Evolutionary conservation across 257 asterid species (phyloP).

Genomic region (Oldenlandia corymbosa): DNA sequence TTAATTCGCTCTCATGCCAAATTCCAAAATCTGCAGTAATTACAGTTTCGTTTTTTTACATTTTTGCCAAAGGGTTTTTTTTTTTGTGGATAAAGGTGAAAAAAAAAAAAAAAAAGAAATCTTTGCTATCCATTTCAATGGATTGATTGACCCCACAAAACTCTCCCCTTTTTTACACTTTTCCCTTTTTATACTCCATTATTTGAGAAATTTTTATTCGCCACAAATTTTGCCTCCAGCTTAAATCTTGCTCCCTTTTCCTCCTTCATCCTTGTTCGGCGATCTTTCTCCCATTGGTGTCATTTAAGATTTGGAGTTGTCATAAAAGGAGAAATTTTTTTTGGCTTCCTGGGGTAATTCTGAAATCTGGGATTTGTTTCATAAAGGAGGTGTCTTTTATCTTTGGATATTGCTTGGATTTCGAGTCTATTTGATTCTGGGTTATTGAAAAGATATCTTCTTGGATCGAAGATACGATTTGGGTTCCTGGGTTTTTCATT

Average conservation of each 20-base stretch:
- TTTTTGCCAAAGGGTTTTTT: background rate
- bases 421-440: background rate
- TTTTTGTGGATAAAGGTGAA: constrained; percentile 7
- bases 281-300: background rate
- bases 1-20: too few relatives aligned
- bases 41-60: background rate
- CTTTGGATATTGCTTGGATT: background rate
- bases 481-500: constrained; percentile 16
- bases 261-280: background rate
- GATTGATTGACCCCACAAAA: constrained; percentile 9
- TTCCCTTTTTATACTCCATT: background rate
- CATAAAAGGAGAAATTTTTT: background rate
- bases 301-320: background rate
- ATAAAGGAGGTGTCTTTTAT: background rate
- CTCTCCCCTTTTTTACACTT: background rate
- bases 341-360: background rate
- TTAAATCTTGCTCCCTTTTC: background rate
- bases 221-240: background rate
- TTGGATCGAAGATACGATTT: constrained; percentile 24
- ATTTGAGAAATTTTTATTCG: background rate
- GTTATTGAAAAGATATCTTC: constrained; percentile 19
- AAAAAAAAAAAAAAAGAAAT: background rate
- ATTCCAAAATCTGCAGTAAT: too few relatives aligned
- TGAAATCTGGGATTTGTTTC: background rate
- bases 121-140: background rate